These are phyloP conservation scores for Dalbergia cultrata DNA, from an alignment of 306 rosid genomes.

Conservation along the genomic window DNA sequence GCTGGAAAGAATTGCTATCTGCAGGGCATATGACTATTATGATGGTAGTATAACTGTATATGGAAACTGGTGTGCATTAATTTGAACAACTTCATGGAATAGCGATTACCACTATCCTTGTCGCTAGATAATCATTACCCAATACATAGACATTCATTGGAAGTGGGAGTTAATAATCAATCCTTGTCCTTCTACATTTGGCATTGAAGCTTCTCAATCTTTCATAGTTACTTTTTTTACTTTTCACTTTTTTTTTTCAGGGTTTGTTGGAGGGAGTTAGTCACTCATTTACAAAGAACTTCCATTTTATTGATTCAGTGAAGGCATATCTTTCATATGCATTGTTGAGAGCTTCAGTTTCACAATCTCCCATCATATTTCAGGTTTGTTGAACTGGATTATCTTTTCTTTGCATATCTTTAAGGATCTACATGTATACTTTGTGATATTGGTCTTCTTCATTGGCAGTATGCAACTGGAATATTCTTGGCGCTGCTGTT, in stretches of 20 bases:
- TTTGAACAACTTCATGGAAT: slow-evolving; percentile 14
- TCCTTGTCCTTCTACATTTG: slow-evolving; percentile 35
- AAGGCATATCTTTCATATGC: slow-evolving; percentile 99
- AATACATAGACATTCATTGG: not conserved
- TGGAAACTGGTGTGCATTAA: slow-evolving; percentile 9
- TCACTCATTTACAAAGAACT: slow-evolving; percentile 90
- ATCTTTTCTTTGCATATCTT: slow-evolving; percentile 38
- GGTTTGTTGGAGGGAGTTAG: slow-evolving; percentile 98
- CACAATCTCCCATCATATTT: slow-evolving; percentile 92
- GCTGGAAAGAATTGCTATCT: not conserved
- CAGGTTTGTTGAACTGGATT: slow-evolving; percentile 66
- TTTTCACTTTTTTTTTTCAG: slow-evolving; percentile 56
- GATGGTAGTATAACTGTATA: not conserved
- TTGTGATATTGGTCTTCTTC: slow-evolving; percentile 49
- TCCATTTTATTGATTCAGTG: slow-evolving; percentile 99
- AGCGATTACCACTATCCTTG: slow-evolving; percentile 13
- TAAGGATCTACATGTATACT: slow-evolving; percentile 24
- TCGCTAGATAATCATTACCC: slow-evolving; percentile 11
- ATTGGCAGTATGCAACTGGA: slow-evolving; percentile 93
- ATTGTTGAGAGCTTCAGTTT: slow-evolving; percentile 92
- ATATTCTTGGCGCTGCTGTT: slow-evolving; percentile 89
- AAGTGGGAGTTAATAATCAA: slow-evolving; percentile 22
- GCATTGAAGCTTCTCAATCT: slow-evolving; percentile 23
- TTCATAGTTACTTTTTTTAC: slow-evolving; percentile 32
- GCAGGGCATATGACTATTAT: slow-evolving; percentile 4